Evolutionary conservation across 2,329 filamentous ascomycete genomes (phyloP), one percentile per base, ranked within the genome.

Genomic region (Ramularia endophylla): DNA sequence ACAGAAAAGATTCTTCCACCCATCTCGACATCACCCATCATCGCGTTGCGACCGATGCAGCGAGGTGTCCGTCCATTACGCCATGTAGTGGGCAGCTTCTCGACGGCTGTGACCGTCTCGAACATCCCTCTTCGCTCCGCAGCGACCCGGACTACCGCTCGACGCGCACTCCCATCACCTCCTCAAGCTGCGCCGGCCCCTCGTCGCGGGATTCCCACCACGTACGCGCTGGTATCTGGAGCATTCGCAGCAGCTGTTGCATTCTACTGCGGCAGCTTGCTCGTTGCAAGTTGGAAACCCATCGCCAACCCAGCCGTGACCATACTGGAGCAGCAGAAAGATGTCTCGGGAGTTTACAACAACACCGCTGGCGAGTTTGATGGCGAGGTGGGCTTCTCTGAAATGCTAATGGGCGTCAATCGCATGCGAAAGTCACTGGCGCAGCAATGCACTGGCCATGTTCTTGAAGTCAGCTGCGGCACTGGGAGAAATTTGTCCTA

Each of bases 381-480:
- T 47, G 62, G 65, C 51, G 67, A 72, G 38, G 68, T 73, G 27
- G 64, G 64, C 40, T 53, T 62, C 13, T 64, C 64, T 5, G 71
- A 74, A 49, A 60, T 51, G 44, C 47, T 70, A 27, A 63, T 66
- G 46, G 60, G 69, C 16, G 52, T 73, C 39, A 65, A 57, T 18
- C 53, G 51, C 32, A 58, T 62, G 37, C 63, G 71, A 36, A 64
- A 64, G 47, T 55, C 62, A 45, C 56, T 74, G 18, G 61, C 64
- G 3, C 46, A 52, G 27, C 58, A 61, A 50, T 70, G 66, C 41
- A 55, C 51, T 9, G 71, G 71, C 1, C 61, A 74, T 54, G 70
- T 74, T 11, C 51, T 73, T 27, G 71, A 74, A 54, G 67, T 68
- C 11, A 66, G 67, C 15, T 71, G 68, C 33, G 71, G 71, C 5